These are phyloP conservation scores for Ophiostoma perfectum DNA, from an alignment of 2,329 filamentous ascomycete species.

Conservation along the genomic window DNA sequence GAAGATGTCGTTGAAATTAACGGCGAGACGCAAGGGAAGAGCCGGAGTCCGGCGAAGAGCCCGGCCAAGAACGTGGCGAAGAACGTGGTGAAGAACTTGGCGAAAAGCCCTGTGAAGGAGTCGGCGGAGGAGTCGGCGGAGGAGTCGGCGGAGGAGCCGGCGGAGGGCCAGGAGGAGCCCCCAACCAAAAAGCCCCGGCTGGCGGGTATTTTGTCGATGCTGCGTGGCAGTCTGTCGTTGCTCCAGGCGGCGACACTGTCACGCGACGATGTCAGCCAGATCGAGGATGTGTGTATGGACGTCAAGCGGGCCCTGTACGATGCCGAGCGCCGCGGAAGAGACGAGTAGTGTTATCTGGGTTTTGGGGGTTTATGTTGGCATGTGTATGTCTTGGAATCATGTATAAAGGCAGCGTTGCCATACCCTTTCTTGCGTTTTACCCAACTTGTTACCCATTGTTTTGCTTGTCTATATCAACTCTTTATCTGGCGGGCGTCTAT, in stretches of 20 bases:
- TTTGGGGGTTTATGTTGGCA: neutral
- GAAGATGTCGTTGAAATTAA: too few species aligned
- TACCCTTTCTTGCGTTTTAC: neutral
- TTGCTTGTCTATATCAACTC: neutral
- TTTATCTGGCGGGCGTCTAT: neutral
- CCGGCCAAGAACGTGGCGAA: neutral
- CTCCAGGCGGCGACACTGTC: slow-evolving; percentile 57
- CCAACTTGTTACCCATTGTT: neutral
- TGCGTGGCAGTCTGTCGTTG: slow-evolving; percentile 53
- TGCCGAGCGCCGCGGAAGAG: slow-evolving; percentile 56
- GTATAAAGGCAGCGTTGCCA: neutral
- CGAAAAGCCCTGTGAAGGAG: neutral
- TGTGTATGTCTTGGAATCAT: neutral
- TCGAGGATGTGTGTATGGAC: slow-evolving; percentile 76
- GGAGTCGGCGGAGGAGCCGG: neutral
- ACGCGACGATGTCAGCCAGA: slow-evolving; percentile 59
- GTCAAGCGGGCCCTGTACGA: slow-evolving; percentile 68
- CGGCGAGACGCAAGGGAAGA: neutral
- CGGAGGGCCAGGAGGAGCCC: neutral
- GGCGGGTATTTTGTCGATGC: slow-evolving; percentile 48
- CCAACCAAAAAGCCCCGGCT: slow-evolving; percentile 34
- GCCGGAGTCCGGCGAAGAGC: neutral
- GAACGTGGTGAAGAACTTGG: neutral
- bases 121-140: neutral
- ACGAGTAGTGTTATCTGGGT: slow-evolving; percentile 23